phyloP scores from a whole-genome alignment of 257 asterid genomes.

The Schizonepeta tenuifolia region DNA sequence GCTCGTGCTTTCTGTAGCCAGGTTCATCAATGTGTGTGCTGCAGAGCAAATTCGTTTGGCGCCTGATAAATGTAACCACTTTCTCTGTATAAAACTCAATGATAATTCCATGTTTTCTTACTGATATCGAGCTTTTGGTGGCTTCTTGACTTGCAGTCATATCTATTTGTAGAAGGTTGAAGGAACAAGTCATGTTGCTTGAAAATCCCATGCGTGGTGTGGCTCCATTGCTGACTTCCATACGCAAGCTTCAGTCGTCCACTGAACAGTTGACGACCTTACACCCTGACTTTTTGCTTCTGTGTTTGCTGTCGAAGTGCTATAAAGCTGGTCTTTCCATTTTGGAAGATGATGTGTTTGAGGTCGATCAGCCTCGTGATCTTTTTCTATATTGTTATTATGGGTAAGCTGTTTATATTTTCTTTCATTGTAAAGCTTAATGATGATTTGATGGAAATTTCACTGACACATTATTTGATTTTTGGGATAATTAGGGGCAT shows the following conservation, averaged over 20 bases:
- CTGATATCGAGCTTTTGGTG: conserved; percentile 36
- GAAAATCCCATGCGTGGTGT: conserved; percentile 88
- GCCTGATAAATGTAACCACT: conserved; percentile 73
- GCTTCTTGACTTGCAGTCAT: conserved; percentile 62
- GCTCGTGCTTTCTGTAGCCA: conserved; percentile 54
- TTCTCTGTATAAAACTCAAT: conserved; percentile 16
- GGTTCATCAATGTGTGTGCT: conserved; percentile 68
- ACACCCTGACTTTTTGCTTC: conserved; percentile 87
- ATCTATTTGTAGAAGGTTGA: conserved; percentile 78
- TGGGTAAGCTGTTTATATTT: conserved; percentile 61
- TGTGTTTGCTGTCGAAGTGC: conserved; percentile 81
- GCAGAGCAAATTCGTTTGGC: conserved; percentile 82
- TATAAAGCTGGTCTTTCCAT: conserved; percentile 76
- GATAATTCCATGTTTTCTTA: conserved; percentile 17
- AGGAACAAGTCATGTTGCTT: conserved; percentile 68
- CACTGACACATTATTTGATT: conserved; percentile 31
- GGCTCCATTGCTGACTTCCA: conserved; percentile 75
- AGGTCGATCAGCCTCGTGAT: conserved; percentile 90
- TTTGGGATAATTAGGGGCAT: conserved; percentile 65
- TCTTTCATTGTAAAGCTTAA: background rate
- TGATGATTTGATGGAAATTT: conserved; percentile 10
- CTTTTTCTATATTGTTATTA: conserved; percentile 86
- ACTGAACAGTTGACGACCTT: conserved; percentile 81
- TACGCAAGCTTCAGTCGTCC: conserved; percentile 72
- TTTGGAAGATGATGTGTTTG: conserved; percentile 71